Evolutionary conservation across 495 filamentous ascomycete genomes (phyloP).

Genomic region (Aspergillus funiculosus): DNA sequence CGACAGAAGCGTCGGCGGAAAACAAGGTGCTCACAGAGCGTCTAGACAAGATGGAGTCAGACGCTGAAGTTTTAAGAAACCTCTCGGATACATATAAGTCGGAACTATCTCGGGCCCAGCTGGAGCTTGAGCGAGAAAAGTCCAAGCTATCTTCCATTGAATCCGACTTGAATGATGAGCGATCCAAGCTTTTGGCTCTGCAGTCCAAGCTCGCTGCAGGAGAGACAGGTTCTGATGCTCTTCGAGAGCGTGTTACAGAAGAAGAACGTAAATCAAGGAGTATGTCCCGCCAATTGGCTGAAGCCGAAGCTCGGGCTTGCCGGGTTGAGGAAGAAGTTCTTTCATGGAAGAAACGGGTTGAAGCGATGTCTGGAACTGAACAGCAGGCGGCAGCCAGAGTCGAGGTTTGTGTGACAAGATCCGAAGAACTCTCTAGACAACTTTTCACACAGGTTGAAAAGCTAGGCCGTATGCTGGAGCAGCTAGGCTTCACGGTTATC

Average conservation of each 20-base stretch:
- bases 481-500: conserved; percentile 73
- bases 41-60: conserved; percentile 34
- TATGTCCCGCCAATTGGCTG: conserved; percentile 59
- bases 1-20: conserved; percentile 32
- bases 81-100: conserved; percentile 38
- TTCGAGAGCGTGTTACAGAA: conserved; percentile 64
- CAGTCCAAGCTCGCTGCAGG: conserved; percentile 66
- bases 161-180: conserved; percentile 60
- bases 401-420: conserved; percentile 58
- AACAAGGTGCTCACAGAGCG: conserved; percentile 48
- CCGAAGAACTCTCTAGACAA: conserved; percentile 75
- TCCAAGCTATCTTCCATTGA: conserved; percentile 53
- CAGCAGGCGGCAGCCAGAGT: conserved; percentile 43
- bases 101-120: conserved; percentile 33
- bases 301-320: conserved; percentile 58
- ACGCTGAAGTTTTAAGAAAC: conserved; percentile 41
- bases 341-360: conserved; percentile 52
- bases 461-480: conserved; percentile 70
- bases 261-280: conserved; percentile 58
- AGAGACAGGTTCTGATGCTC: conserved; percentile 70
- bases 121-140: conserved; percentile 49
- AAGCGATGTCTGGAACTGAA: conserved; percentile 47
- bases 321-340: conserved; percentile 62
- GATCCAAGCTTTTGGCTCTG: conserved; percentile 57
- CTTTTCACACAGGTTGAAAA: conserved; percentile 74